Evolutionary conservation across 345 rosid genomes (phyloP), one percentile per base, ranked within the genome.

Genomic region (Citrus sp.): DNA sequence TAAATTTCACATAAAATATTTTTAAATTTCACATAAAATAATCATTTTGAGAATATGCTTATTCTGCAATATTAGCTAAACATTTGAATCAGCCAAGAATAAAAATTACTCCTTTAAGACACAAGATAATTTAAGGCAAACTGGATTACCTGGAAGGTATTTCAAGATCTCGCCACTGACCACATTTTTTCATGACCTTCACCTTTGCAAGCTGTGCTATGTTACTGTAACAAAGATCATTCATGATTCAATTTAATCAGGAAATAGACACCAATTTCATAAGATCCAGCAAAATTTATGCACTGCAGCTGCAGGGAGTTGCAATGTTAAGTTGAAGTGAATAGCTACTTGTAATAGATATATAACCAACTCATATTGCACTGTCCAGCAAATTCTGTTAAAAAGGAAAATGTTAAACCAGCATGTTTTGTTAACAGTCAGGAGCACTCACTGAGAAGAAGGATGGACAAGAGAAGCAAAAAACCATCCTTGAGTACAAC

Each of bases 401-500:
- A 54, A 46, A 54, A 49, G 38, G 60, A 28, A 54, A 71, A 28
- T 13, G 19, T 49, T 42, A 75, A 58, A 54, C 5, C 28, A 32
- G 30, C 8, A 42, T 32, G 55, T 32, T n/a, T 61, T 61, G 58
- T 34, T 60, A 13, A 34, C 54, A 60, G 22, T 19, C 56, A 14
- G 25, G 49, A 27, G 22, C 42, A 82, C 88, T 87, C 79, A 93
- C 98, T 83, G 79, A 68, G 94, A 84, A 73, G 97, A 78, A 80
- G 95, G 96, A 77, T 96, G 95, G 60, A 84, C 75, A 78, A 90
- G 80, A 77, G 97, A 89, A 80, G 98, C 90, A 38, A 84, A 84
- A 86, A 95, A 95, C 97, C 98, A 95, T 78, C 98, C 99, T 90
- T 93, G 98, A 7, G 97, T 90, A 80, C 97, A 92, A 64, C 94